Base-by-base conservation (phyloP, 495 filamentous ascomycete genomes). In the Annulohypoxylon bovei region DNA sequence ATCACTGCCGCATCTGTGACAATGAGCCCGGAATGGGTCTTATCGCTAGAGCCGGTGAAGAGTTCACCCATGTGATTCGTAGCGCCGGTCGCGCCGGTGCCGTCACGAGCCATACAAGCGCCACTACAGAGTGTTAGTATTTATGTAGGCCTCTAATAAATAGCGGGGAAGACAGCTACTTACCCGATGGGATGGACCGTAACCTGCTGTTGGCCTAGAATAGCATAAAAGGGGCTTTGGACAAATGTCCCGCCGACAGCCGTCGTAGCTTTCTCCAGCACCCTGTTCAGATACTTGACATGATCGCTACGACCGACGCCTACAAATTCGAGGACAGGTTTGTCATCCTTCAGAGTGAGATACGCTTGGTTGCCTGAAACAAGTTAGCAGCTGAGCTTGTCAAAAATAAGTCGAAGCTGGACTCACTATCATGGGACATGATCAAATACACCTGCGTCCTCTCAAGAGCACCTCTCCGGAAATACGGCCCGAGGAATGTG, bases 181-280 rank as follows among this genome's bases (percentile, higher is more conserved):
- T 75, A 83, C 80, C 89, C 89, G 65, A 92, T 87, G n/a, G 88
- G 86, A 77, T 91, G 88, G 44, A 91, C 89, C 0, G 89, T 89
- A 33, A 90, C 82, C 73, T 89, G 80, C 71, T 88, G 84, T 55
- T 88, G 74, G 20, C 81, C 81, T 74, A 88, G 74, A 25, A 84
- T 79, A 32, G 81, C 80, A 56, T 85, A 85, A 67, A 86, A 88
- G 22, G 88, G 88, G 39, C 79, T 86, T 40, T 87, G 80, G 23
- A 88, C 80, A 44, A 88, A 81, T 14, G 85, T 87, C 16, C 88
- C 88, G 1, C 88, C 87, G 33, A 89, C 83, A 23, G 81, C 82
- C 70, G 80, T 76, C 0, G 87, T 90, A 0, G 86, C 84, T 65
- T 81, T 78, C 52, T 78, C 79, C 23, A 90, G 70, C 4, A 88